Conservation (phyloP, 495 filamentous ascomycete genomes). For the Trichocladium uniseriatum region DNA sequence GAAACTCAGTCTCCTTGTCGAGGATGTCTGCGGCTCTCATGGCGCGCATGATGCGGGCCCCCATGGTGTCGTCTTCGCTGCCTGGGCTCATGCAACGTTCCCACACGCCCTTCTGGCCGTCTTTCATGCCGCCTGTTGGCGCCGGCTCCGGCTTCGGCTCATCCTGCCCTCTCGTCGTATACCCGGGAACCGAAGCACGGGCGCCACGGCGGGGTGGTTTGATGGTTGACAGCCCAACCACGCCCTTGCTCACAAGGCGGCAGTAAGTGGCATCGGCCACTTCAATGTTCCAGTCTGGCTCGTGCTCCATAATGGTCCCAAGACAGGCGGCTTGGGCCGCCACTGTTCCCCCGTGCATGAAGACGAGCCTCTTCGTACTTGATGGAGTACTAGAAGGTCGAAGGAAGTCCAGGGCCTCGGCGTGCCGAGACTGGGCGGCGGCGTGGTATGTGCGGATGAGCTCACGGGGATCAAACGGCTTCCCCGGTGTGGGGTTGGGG, state of each 20-base stretch:
- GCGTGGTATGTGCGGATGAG: conserved; percentile 35
- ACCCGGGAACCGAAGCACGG: not conserved
- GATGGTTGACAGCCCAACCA: conserved; percentile 20
- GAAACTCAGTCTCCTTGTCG: conserved; percentile 35
- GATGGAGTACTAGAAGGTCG: conserved; percentile 26
- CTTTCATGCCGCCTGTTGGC: not conserved
- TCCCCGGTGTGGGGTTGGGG: not conserved
- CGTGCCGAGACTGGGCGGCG: conserved; percentile 31
- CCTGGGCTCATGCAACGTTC: not conserved
- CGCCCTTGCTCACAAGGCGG: conserved; percentile 34
- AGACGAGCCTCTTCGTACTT: conserved; percentile 38
- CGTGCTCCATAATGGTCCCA: conserved; percentile 31
- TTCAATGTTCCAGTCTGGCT: conserved; percentile 32
- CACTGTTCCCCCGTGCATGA: conserved; percentile 43
- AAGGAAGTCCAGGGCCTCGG: conserved; percentile 38
- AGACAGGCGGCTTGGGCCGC: conserved; percentile 38
- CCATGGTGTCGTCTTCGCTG: conserved; percentile 1
- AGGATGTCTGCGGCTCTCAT: conserved; percentile 45
- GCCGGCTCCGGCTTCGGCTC: not conserved
- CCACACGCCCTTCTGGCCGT: not conserved
- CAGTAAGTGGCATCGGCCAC: conserved; percentile 38
- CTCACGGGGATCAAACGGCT: conserved; percentile 26
- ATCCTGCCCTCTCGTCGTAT: not conserved
- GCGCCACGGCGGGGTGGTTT: not conserved
- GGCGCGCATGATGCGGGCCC: conserved; percentile 34